A percentile compares a stretch with the other conserved stretches of the same genome.
phyloP scores from a whole-genome alignment of 2,329 filamentous ascomycete genomes.

The Beauveria varroae region DNA sequence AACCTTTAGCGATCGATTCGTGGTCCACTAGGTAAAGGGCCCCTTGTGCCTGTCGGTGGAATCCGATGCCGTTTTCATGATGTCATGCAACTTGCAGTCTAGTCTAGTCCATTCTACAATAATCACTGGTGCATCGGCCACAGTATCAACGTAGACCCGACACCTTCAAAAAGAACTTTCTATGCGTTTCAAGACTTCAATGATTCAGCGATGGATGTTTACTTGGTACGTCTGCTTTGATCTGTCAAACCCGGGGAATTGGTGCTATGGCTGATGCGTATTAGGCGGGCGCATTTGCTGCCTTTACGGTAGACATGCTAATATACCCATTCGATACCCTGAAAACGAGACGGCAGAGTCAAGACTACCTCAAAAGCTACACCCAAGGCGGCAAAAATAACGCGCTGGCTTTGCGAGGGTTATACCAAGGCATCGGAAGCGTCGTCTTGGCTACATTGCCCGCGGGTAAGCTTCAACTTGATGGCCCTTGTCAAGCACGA shows the following conservation, averaged over 20 bases:
- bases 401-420: conserved; percentile 54
- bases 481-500: background rate
- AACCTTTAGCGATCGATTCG: background rate
- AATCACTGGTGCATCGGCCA: background rate
- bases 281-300: conserved; percentile 76
- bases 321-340: conserved; percentile 86
- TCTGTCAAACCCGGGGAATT: background rate
- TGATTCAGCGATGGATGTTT: conserved; percentile 22
- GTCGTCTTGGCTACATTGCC: conserved; percentile 82
- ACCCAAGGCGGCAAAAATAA: conserved; percentile 39
- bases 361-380: conserved; percentile 63
- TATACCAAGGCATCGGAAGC: conserved; percentile 84
- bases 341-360: conserved; percentile 78
- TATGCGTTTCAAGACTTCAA: too few relatives aligned
- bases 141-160: background rate
- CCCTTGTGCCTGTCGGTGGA: background rate
- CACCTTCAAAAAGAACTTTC: background rate
- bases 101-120: background rate
- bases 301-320: conserved; percentile 77
- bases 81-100: background rate
- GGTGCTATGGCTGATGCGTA: background rate
- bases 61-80: conserved; percentile 7
- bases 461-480: conserved; percentile 48
- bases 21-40: background rate
- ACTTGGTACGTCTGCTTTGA: conserved; percentile 19